Conservation (phyloP, 2,329 filamentous ascomycete genomes). For the Pseudogymnoascus sp. region DNA sequence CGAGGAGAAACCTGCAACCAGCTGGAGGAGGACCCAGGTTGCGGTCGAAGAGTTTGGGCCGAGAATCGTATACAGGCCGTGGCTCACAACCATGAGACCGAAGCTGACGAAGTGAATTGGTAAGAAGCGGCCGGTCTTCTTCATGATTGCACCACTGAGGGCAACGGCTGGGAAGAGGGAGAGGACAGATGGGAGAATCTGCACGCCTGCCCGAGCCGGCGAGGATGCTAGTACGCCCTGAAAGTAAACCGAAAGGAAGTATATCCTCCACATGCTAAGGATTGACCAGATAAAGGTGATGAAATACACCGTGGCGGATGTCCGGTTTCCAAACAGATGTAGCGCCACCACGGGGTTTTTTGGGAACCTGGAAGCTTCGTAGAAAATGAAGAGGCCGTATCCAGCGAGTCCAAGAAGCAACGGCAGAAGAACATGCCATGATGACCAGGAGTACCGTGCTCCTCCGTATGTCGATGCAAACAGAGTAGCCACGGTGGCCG, state of each 20-base stretch:
- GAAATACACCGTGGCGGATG: conserved; percentile 24
- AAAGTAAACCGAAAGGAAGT: conserved; percentile 29
- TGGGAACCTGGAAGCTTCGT: conserved; percentile 26
- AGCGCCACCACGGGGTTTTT: conserved; percentile 34
- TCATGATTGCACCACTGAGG: conserved; percentile 31
- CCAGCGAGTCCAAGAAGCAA: conserved; percentile 37
- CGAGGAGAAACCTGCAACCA: conserved; percentile 34
- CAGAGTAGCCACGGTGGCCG: conserved; percentile 33
- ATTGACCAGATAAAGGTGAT: conserved; percentile 32
- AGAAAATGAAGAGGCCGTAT: conserved; percentile 31
- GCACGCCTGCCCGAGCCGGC: conserved; percentile 37
- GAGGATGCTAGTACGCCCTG: conserved; percentile 30
- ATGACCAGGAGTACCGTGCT: conserved; percentile 35
- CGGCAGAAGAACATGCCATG: conserved; percentile 33
- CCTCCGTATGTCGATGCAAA: conserved; percentile 39
- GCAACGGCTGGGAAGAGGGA: conserved; percentile 36
- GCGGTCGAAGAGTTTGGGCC: conserved; percentile 30
- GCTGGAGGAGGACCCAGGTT: conserved; percentile 36
- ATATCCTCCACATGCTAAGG: conserved; percentile 30
- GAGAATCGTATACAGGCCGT: conserved; percentile 35
- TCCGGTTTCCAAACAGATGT: conserved; percentile 31
- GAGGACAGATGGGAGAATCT: conserved; percentile 36
- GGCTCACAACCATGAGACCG: conserved; percentile 21
- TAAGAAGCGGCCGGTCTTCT: conserved; percentile 38
- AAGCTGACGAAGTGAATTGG: conserved; percentile 36